phyloP scores from a whole-genome alignment of 371 early-diverging fungal genomes.

The Mucor circinelloides region DNA sequence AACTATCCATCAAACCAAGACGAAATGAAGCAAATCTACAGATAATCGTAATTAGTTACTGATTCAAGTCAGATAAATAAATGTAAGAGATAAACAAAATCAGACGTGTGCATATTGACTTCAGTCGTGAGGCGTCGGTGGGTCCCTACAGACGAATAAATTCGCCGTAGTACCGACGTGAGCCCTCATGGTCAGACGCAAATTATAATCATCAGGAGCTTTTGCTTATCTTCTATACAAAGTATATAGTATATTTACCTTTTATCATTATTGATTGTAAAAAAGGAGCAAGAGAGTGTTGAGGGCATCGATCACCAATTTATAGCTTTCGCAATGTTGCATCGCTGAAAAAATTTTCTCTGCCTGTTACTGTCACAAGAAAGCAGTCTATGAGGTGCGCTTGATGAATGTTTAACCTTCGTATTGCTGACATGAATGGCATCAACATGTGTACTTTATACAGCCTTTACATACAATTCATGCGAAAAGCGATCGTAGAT shows the following conservation, averaged over 20 bases:
- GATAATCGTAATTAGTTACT: not conserved
- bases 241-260: not conserved
- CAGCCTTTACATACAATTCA: no score
- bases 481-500: no score
- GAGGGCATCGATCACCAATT: not conserved
- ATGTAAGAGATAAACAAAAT: conserved; percentile 1
- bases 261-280: not conserved
- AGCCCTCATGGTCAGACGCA: conserved; percentile 26
- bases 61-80: not conserved
- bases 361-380: not conserved
- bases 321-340: not conserved
- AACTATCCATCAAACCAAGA: not conserved
- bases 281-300: not conserved
- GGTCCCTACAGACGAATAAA: conserved; percentile 19
- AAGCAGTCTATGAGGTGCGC: not conserved
- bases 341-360: not conserved
- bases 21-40: not conserved
- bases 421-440: no score
- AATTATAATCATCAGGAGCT: conserved; percentile 23
- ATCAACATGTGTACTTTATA: no score
- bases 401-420: not conserved
- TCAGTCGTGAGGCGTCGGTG: conserved; percentile 22
- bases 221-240: not conserved
- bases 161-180: conserved; percentile 18
- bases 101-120: conserved; percentile 25